These are phyloP conservation scores for Sugiyamaella qingdaonensis DNA, from an alignment of 805 yeast species.

Conservation along the genomic window DNA sequence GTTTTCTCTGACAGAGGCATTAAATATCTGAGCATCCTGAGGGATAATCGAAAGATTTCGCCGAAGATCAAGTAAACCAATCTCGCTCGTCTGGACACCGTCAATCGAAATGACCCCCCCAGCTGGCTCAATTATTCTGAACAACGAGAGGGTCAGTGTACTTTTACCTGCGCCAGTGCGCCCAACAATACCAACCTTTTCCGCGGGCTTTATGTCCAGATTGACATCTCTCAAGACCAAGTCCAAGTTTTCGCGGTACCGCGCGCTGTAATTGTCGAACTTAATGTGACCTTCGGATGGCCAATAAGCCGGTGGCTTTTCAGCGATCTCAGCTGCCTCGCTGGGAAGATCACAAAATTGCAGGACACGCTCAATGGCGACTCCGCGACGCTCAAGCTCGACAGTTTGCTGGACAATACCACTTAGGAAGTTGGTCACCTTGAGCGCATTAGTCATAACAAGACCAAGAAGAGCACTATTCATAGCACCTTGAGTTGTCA, in stretches of 20 bases:
- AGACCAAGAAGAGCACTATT: conserved; percentile 85
- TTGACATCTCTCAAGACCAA: conserved; percentile 63
- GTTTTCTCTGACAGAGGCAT: conserved; percentile 55
- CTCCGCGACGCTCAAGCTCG: conserved; percentile 86
- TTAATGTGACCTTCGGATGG: conserved; percentile 62
- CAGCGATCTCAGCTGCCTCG: conserved; percentile 61
- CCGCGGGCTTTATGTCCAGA: conserved; percentile 64
- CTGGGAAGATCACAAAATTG: conserved; percentile 28
- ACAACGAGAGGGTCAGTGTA: conserved; percentile 66
- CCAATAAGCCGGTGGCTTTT: conserved; percentile 57
- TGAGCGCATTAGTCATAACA: conserved; percentile 78
- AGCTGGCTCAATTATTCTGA: conserved; percentile 51
- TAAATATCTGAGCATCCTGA: conserved; percentile 62
- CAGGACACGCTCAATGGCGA: conserved; percentile 61
- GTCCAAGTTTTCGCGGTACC: conserved; percentile 62
- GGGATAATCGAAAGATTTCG: conserved; percentile 57
- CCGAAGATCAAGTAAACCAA: conserved; percentile 53
- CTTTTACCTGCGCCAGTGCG: conserved; percentile 87
- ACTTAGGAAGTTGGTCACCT: conserved; percentile 75
- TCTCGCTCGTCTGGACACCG: conserved; percentile 45
- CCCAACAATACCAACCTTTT: conserved; percentile 79
- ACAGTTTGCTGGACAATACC: conserved; percentile 92
- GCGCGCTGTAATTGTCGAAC: conserved; percentile 63
- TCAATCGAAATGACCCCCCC: conserved; percentile 51
- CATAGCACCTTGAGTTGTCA: conserved; percentile 50